Evolutionary conservation across 2,329 filamentous ascomycete genomes (phyloP).

Genomic region (Emericellopsis cladophorae): DNA sequence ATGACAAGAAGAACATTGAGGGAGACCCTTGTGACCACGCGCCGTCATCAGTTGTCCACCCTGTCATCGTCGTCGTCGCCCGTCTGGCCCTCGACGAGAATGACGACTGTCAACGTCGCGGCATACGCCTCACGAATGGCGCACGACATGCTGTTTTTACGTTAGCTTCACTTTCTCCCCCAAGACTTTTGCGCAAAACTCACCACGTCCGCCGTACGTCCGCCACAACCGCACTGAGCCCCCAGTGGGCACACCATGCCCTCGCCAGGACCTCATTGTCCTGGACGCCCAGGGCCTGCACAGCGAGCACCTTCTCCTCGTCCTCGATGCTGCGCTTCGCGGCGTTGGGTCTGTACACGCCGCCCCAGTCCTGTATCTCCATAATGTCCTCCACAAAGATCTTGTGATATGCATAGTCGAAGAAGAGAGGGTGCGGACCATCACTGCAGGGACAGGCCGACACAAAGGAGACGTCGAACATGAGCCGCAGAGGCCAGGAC

Average conservation of each 20-base stretch:
- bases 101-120: slow-evolving; percentile 58
- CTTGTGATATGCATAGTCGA: slow-evolving; percentile 51
- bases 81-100: slow-evolving; percentile 44
- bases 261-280: slow-evolving; percentile 68
- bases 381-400: slow-evolving; percentile 54
- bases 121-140: slow-evolving; percentile 66
- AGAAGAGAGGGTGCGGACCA: slow-evolving; percentile 58
- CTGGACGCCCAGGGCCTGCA: slow-evolving; percentile 59
- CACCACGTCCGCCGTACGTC: slow-evolving; percentile 57
- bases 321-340: slow-evolving; percentile 28
- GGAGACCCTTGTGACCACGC: no score
- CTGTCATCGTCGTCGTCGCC: slow-evolving; percentile 28
- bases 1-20: background rate
- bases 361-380: slow-evolving; percentile 53
- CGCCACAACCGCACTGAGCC: slow-evolving; percentile 56
- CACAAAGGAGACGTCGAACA: slow-evolving; percentile 54
- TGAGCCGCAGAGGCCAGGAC: slow-evolving; percentile 50
- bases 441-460: slow-evolving; percentile 51
- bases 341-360: slow-evolving; percentile 18
- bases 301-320: slow-evolving; percentile 53
- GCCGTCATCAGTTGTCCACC: background rate
- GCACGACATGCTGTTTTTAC: slow-evolving; percentile 47
- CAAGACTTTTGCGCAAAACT: slow-evolving; percentile 13
- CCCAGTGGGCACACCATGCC: slow-evolving; percentile 69
- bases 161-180: slow-evolving; percentile 3